Evolutionary conservation across 1,139 yeast genomes (phyloP).

Genomic region (Hyphopichia pseudoburtonii): DNA sequence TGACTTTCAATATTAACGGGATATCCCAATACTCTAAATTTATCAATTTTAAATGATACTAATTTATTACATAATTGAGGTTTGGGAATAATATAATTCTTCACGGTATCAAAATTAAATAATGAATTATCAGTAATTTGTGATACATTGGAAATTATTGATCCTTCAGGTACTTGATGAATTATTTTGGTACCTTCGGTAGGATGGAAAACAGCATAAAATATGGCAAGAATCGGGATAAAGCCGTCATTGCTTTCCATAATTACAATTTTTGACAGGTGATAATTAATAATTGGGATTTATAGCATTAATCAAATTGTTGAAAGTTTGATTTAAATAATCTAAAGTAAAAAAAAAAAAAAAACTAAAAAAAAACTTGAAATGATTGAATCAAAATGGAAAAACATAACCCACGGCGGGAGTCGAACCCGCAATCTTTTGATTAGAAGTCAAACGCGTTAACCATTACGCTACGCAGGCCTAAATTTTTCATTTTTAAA

Average conservation of each 20-base stretch:
- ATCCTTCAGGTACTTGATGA: slow-evolving; percentile 80
- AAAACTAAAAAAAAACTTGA: too few relatives aligned
- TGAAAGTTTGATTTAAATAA: too few relatives aligned
- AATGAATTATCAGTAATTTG: slow-evolving; percentile 32
- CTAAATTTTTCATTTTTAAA: too few relatives aligned
- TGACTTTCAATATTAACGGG: slow-evolving; percentile 81
- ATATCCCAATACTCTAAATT: slow-evolving; percentile 78
- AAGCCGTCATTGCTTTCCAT: slow-evolving; percentile 59
- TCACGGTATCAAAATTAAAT: slow-evolving; percentile 81
- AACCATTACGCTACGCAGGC: too few relatives aligned
- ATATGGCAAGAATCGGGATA: slow-evolving; percentile 80
- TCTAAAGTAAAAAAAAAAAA: too few relatives aligned
- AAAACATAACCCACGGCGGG: too few relatives aligned
- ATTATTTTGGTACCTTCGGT: slow-evolving; percentile 94
- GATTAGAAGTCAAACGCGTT: too few relatives aligned
- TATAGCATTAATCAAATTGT: too few relatives aligned
- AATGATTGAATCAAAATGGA: too few relatives aligned
- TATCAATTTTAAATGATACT: slow-evolving; percentile 69
- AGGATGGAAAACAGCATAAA: slow-evolving; percentile 92
- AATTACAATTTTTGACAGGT: too few relatives aligned
- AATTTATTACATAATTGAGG: slow-evolving; percentile 85
- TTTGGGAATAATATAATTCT: slow-evolving; percentile 90
- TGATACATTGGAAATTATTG: slow-evolving; percentile 26
- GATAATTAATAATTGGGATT: too few relatives aligned
- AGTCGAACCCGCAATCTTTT: too few relatives aligned